Evolutionary conservation across 2,329 filamentous ascomycete species (phyloP), one percentile per base, ranked within the genome.

Genomic region (Claviceps pazoutovae): DNA sequence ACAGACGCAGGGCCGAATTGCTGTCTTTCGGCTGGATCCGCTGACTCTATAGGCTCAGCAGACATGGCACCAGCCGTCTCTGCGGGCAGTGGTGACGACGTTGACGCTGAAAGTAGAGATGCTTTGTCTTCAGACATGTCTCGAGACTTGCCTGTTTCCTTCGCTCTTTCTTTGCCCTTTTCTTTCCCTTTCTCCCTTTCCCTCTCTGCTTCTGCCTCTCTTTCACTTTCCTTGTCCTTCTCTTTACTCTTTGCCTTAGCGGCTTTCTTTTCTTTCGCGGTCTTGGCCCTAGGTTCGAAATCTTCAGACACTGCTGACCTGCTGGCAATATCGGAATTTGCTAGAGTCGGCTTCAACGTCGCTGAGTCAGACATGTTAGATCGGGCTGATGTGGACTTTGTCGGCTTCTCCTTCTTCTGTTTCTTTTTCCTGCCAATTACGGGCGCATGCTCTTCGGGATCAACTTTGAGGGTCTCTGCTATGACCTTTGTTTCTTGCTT

Each of bases 391-490:
- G 58, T 11, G 13, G 59, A 50, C 44, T 66, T 65, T 7, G 51
- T 37, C 14, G 66, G 65, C 59, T 79, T 83, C 59, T 84, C 81
- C 68, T 88, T 91, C 73, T 86, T 89, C 64, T 86, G 80, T 69
- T 91, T 93, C 73, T 88, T 91, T 73, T 89, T 89, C 50, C 87
- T 79, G 37, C 85, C 85, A 48, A 88, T 65, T 42, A 94, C 84
- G 0, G 88, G 87, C 7, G 81, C 87, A 57, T 79, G 76, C 56
- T 80, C 76, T 49, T 78, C 72, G 13, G 73, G 65, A 53, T 83
- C 81, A 14, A 68, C 60, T 48, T 74, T 72, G 56, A 76, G 60
- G 1, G 68, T 59, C 55, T 79, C 77, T 3, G 67, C 69, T 54
- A 82, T 74, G 37, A 74, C 64, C 17, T 73, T 74, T 2, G 74